Base-by-base conservation (phyloP, 441 rosid species). In the Erysimum pusillum region DNA sequence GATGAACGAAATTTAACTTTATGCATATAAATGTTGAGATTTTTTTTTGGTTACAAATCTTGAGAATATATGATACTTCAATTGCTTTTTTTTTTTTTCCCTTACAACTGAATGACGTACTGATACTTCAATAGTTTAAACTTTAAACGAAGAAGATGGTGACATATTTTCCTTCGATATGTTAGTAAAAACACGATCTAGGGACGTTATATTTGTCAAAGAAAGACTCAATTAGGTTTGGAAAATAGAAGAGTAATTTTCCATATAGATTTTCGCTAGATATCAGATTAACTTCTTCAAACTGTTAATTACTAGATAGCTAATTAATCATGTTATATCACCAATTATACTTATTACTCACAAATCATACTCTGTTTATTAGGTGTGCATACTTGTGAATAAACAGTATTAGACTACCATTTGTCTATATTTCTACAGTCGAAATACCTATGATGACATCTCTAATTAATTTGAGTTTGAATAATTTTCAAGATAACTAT, bases 391-490 rank as follows among this genome's bases (percentile, higher is more conserved):
- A 49, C 12, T 12, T 49, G 22, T 34, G 17, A 44, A 36, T 32
- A 31, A 65, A 65, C 44, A 46, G 44, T 65, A 31, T 8, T 44
- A 28, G 31, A 17, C 36, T 45, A 18, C 9, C 15, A 34, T 2
- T 34, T 65, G 18, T 17, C 59, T 32, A 34, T 18, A 38, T 38
- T 70, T 20, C 17, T 28, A 28, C 32, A 62, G 69, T 62, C 52
- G 32, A 72, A 61, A 62, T 72, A 72, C 51, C 0, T n/a, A 22
- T 1, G 38, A 61, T 49, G 59, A 52, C 62, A 38, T 48, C 18
- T 49, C 32, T 51, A 49, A 28, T 4, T 38, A 3, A 35, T 71
- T 49, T 39, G 41, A 71, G 51, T 49, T 71, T 61, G 53, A 73
- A 53, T 73, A 49, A 25, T 63, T 45, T 22, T 31, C 38, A n/a